Base-by-base conservation (phyloP, 345 rosid genomes). In the Camelina hispida region DNA sequence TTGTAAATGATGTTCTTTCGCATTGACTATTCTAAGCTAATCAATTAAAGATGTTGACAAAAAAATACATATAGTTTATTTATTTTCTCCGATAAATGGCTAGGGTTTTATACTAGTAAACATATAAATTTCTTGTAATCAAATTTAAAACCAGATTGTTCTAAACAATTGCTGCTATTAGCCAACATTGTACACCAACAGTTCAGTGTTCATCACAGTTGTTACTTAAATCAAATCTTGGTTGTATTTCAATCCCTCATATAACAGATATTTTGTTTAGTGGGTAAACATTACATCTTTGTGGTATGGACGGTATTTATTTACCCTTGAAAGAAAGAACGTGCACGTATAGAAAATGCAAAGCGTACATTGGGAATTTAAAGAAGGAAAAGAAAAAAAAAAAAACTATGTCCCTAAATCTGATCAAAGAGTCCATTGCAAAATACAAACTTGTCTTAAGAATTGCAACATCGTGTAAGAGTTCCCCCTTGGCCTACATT, bases 401-500 rank as follows among this genome's bases (percentile, higher is more conserved):
- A 35, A 50, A 43, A 43, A 15, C 2, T 2, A 37, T 63, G 76
- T 50, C 80, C 10, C 71, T 63, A 64, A 56, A 70, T 56, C 80
- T 65, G 23, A 71, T 64, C 80, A 38, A 71, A 71, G 76, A 76
- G 76, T 64, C 76, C 71, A 77, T 7, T 64, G 35, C 68, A 76
- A 44, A 53, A 57, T 43, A 48, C 12, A 48, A 47, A 71, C 67
- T 65, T 77, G 80, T 77, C 80, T 40, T 56, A 69, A 67, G 50
- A 71, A 71, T 65, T 65, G 68, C 80, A 43, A 77, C 80, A 77
- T 77, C 54, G 72, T 77, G 80, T 71, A 71, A 65, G 80, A 77
- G 76, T 77, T 77, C 80, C 80, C 71, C 67, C 71, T 71, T 71
- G 72, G 80, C 80, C 76, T 71, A 77, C 80, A 77, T 64, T 61